A percentile compares a stretch with the other conserved stretches of the same genome.
These are phyloP conservation scores for Nicotiana benthamiana DNA, from an alignment of 257 asterid genomes.

Conservation along the genomic window DNA sequence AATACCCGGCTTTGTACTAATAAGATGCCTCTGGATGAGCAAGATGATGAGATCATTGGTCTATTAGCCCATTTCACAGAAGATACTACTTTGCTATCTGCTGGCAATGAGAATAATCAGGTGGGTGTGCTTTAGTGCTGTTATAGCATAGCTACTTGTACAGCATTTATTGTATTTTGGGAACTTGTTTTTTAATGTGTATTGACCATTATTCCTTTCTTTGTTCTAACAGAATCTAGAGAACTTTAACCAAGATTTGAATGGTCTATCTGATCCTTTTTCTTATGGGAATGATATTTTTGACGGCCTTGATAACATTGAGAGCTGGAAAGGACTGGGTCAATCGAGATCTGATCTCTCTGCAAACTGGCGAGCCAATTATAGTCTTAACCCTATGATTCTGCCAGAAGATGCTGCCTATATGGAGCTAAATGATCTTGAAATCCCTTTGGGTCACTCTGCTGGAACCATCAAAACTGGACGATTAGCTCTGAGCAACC, in stretches of 20 bases:
- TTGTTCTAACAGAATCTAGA: conserved; percentile 17
- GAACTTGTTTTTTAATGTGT: neutral
- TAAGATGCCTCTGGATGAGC: conserved; percentile 15
- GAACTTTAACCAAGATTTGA: conserved; percentile 10
- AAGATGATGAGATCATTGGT: conserved; percentile 31
- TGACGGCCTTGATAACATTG: conserved; percentile 33
- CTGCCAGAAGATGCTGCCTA: conserved; percentile 24
- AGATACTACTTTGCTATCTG: conserved; percentile 15
- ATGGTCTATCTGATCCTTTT: neutral
- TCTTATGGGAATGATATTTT: conserved; percentile 31
- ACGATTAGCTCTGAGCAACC: conserved; percentile 11
- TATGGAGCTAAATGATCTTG: conserved; percentile 61
- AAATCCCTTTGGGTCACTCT: conserved; percentile 30
- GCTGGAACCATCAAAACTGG: conserved; percentile 15
- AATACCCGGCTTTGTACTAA: conserved; percentile 17
- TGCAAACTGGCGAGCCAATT: conserved; percentile 14
- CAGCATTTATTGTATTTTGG: neutral
- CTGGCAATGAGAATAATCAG: conserved; percentile 27
- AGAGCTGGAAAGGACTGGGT: conserved; percentile 16
- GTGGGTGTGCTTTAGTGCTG: conserved; percentile 17
- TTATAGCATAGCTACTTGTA: neutral
- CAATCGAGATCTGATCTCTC: conserved; percentile 18
- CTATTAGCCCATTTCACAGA: conserved; percentile 30
- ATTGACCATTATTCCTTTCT: neutral
- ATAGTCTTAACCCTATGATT: conserved; percentile 11